Base-by-base conservation (phyloP, 345 rosid genomes). In the Triadica sebifera region DNA sequence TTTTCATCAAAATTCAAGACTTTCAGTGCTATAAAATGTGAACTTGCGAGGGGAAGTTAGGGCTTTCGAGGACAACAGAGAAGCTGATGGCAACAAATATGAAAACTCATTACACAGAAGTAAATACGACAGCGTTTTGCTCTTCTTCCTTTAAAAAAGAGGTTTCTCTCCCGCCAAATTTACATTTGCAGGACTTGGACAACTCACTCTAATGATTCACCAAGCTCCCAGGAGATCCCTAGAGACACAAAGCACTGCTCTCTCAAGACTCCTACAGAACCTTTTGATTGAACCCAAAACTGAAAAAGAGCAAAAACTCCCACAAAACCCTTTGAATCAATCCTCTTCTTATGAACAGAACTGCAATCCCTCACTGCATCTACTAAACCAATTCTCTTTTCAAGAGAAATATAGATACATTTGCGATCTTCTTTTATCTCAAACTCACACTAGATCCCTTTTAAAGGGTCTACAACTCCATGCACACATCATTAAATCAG, bases 401-500 rank as follows among this genome's bases (percentile, higher is more conserved):
- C 81, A 83, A 34, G 88, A 77, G 73, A 75, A 67, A 61, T 89
- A 82, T 83, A 79, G 92, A 64, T 69, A 69, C 57, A 78, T 86
- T 29, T 85, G 90, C 81, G 76, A 80, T 67, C 88, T 92, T 70
- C 90, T 94, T 65, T 83, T 88, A 29, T 82, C 91, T 56, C 81
- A 79, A 47, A 88, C 93, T 72, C 87, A 70, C 65, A 69, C 91
- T 24, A 83, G 81, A 73, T 83, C 85, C 5, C 86, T 84, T 47
- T 37, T 69, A n/a, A 88, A 82, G 70, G 97, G 98, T 47, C 88
- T 84, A 22, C 92, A 90, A 79, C 91, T 94, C 70, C 98, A 94
- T 74, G 88, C 88, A 78, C 89, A 81, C 56, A 69, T 88, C 84
- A 62, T 90, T 66, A 94, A 92, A 79, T 84, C 90, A 1, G 92